A percentile compares a stretch with the other conserved stretches of the same genome.
Conservation (phyloP, 2,329 filamentous ascomycete genomes). For the Fusarium staphyleae region DNA sequence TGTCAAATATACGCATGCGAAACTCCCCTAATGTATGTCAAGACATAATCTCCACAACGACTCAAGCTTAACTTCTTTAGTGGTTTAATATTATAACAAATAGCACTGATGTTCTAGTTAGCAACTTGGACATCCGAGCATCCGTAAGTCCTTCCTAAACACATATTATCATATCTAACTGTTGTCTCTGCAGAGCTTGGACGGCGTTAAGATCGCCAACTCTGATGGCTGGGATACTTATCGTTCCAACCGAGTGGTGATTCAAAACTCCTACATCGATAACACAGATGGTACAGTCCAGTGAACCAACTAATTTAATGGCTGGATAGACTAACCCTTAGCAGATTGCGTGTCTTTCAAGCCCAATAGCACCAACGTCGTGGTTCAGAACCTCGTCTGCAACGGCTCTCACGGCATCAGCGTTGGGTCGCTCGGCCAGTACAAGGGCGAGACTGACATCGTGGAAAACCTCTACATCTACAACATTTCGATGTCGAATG, state of each 20-base stretch:
- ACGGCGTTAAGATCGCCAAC: constrained; percentile 52
- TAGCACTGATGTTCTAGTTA: constrained; percentile 68
- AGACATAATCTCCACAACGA: accelerated
- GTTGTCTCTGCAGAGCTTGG: constrained; percentile 14
- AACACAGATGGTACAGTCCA: constrained; percentile 34
- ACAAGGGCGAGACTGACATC: constrained; percentile 67
- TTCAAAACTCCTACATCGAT: constrained; percentile 67
- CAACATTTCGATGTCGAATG: constrained; percentile 66
- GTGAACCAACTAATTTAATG: accelerated
- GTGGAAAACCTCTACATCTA: constrained; percentile 73
- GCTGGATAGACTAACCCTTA: neutral
- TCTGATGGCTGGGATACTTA: constrained; percentile 73
- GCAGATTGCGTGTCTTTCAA: constrained; percentile 76
- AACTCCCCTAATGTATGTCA: constrained; percentile 55
- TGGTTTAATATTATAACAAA: constrained; percentile 68
- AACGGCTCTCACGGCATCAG: constrained; percentile 76
- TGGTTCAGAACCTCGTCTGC: constrained; percentile 72
- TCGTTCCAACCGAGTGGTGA: constrained; percentile 66
- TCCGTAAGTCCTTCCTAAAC: constrained; percentile 40
- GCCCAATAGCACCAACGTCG: constrained; percentile 72
- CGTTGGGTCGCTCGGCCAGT: constrained; percentile 76
- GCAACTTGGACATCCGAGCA: constrained; percentile 66
- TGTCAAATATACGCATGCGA: constrained; percentile 66
- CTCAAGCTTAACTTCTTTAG: constrained; percentile 15
- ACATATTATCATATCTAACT: neutral